Conservation (phyloP, 2,329 filamentous ascomycete genomes). For the Hymenoscyphus linearis region DNA sequence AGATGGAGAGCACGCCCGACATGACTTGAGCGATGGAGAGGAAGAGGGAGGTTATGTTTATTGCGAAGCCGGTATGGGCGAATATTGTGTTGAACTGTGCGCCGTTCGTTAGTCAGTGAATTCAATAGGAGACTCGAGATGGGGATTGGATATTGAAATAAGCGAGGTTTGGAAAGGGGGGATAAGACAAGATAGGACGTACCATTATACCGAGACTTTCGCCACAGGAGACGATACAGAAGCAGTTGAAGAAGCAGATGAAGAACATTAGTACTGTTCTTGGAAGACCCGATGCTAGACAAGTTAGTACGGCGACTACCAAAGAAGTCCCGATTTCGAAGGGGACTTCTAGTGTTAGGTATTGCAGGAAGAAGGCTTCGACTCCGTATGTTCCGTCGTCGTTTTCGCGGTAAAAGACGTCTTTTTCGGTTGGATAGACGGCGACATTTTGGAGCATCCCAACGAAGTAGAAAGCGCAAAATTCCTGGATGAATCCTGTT, state of each 20-base stretch:
- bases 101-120: no score
- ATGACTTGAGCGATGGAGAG: slow-evolving; percentile 67
- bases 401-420: slow-evolving; percentile 73
- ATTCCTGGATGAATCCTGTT: slow-evolving; percentile 67
- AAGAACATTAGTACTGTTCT: slow-evolving; percentile 62
- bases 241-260: slow-evolving; percentile 61
- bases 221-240: slow-evolving; percentile 68
- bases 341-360: slow-evolving; percentile 64
- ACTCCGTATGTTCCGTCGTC: slow-evolving; percentile 68
- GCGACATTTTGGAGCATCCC: slow-evolving; percentile 78
- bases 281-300: slow-evolving; percentile 60
- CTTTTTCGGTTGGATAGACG: slow-evolving; percentile 65
- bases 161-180: not conserved
- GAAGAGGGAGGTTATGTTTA: slow-evolving; percentile 66
- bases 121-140: no score
- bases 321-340: slow-evolving; percentile 64
- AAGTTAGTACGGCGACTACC: slow-evolving; percentile 59
- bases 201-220: slow-evolving; percentile 69
- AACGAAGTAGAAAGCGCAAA: slow-evolving; percentile 67
- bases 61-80: slow-evolving; percentile 67
- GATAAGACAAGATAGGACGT: not conserved
- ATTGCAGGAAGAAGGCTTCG: slow-evolving; percentile 65
- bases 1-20: slow-evolving; percentile 64
- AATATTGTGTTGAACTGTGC: slow-evolving; percentile 70
- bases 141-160: no score